Evolutionary conservation across 306 rosid genomes (phyloP), one percentile per base, ranked within the genome.

Genomic region (Canavalia ensiformis): DNA sequence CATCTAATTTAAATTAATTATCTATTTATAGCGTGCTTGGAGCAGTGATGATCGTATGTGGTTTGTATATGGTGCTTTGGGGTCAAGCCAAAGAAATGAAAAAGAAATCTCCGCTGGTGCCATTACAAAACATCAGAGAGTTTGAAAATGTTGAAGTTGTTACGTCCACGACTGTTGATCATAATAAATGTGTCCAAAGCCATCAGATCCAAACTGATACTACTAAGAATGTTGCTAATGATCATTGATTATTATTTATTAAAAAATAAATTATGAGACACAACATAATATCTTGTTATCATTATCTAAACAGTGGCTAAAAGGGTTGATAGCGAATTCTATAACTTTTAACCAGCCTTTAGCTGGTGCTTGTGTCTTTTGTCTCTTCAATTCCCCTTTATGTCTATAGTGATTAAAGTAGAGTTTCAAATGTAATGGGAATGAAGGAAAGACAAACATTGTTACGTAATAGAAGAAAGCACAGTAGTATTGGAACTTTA

Each of bases 1-100:
- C 2, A 67, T 67, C 28, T 62, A 25, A 59, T 69, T 72, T 64
- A 13, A 13, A 7, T 71, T 30, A 34, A 9, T 64, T 75, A 8
- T 63, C 8, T 5, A 5, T 45, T 34, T 44, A 12, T 35, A 82
- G 88, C 72, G 81, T 79, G 58, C 0, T 80, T 50, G 82, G 86
- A 71, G 63, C 84, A 6, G 31, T 68, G 74, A 0, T 78, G 51
- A 88, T 88, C 4, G 79, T 85, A 63, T 49, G 76, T 54, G 91
- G 91, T 29, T 8, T 88, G 33, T 88, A 85, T 79, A 4, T 33
- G 6, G 82, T 85, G 73, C 49, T 88, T 2, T 83, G 91, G 91
- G 85, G 91, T 7, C 80, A 85, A 13, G 68, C 42, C 42, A 33
- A 34, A 34, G 91, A 88, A 51, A 35, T 76, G 35, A 75, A 68